A percentile compares a stretch with the other conserved stretches of the same genome.
Conservation (phyloP, 495 filamentous ascomycete species). For the Cercophora scortea region DNA sequence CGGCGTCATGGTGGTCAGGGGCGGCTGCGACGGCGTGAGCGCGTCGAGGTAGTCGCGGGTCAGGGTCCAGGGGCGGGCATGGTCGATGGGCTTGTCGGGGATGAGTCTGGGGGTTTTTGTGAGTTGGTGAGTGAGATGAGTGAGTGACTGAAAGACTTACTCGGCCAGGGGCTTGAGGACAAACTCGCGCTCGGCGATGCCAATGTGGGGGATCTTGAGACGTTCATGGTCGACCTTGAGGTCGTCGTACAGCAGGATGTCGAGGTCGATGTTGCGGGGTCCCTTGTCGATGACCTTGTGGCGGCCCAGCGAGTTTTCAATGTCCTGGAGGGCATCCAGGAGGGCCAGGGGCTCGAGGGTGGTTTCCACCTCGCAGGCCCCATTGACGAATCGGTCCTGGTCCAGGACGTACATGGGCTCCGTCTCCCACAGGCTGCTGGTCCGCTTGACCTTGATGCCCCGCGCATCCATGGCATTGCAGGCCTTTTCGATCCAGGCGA, state of each 20-base stretch:
- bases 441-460: conserved; percentile 66
- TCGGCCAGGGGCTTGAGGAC: conserved; percentile 85
- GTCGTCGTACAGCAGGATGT: conserved; percentile 83
- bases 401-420: conserved; percentile 92
- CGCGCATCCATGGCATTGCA: conserved; percentile 64
- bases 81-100: conserved; percentile 47
- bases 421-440: conserved; percentile 89
- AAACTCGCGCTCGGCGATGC: conserved; percentile 89
- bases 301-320: conserved; percentile 71
- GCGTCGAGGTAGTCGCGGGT: conserved; percentile 54
- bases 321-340: conserved; percentile 70
- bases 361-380: conserved; percentile 88
- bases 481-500: conserved; percentile 74
- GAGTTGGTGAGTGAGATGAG: not conserved
- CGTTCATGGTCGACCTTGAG: conserved; percentile 55
- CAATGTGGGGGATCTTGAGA: conserved; percentile 74
- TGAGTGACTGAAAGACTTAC: conserved; percentile 36
- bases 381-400: conserved; percentile 85
- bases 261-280: conserved; percentile 86
- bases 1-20: conserved; percentile 62
- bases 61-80: conserved; percentile 40
- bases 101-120: conserved; percentile 45
- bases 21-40: conserved; percentile 42
- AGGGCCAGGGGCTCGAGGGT: conserved; percentile 64
- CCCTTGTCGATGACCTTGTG: conserved; percentile 87